Base-by-base conservation (phyloP, 1,284 basidiomycete species). In the Stereum hirsutum region DNA sequence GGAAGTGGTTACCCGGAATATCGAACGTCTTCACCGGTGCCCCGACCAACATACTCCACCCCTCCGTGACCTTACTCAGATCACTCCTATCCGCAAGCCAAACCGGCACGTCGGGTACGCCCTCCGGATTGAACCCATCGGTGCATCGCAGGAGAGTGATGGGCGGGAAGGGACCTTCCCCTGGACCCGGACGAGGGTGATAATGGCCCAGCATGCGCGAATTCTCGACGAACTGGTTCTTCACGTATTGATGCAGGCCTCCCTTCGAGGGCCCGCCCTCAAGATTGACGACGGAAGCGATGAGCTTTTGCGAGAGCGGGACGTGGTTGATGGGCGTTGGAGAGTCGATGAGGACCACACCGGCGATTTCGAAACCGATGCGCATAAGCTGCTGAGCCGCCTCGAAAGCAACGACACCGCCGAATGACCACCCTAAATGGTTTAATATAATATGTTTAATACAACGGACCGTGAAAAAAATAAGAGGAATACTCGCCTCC, bases 381-480 rank as follows among this genome's bases (percentile, higher is more conserved):
- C 51, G 51, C n/a, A 56, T 49, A n/a, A 85, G 66, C 30, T 73
- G 68, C 2, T 66, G 67, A 14, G 78, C 72, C 4, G 74, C 61
- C 52, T 84, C 81, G 51, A 75, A 83, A 0, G 83, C 79, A 0
- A 76, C 72, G 10, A 84, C 72, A 3, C 83, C 83, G 12, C 83
- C 83, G 53, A 86, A 83, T 5, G 83, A 87, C 82, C 84, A 86
- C 0, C 83, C 82, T 81, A 12, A 32, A 25, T n/a, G 23, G 10
- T 28, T 23, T 30, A n/a, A 26, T 17, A 21, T 10, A 28, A 24
- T 32, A 49, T 36, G 36, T 39, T 31, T 35, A n/a, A n/a, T n/a
- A n/a, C n/a, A 30, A 40, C 12, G 4, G 8, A 42, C 38, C 11
- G 40, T 12, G 39, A 45, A 19, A 30, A 40, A 12, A 4, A 17